Evolutionary conservation across 2,329 filamentous ascomycete species (phyloP).

Genomic region (Penicillium olsonii): DNA sequence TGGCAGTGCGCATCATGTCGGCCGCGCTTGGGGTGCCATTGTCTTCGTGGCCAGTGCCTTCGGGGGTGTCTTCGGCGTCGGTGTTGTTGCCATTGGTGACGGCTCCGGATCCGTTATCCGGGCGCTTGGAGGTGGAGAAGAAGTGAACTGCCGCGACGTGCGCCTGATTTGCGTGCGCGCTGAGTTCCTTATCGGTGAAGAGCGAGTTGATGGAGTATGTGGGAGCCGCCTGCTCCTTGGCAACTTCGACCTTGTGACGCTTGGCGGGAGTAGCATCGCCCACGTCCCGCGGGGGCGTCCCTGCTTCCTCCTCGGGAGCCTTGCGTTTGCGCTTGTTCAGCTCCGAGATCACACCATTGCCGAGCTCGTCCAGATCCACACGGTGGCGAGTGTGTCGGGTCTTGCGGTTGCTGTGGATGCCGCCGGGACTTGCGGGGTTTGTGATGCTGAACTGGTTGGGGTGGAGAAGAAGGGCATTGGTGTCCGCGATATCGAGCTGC

Average conservation of each 20-base stretch:
- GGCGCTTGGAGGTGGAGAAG: conserved; percentile 58
- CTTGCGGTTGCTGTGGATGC: conserved; percentile 62
- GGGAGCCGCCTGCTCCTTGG: conserved; percentile 59
- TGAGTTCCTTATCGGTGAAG: conserved; percentile 68
- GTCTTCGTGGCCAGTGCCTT: conserved; percentile 44
- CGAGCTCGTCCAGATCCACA: conserved; percentile 54
- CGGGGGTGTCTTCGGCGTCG: conserved; percentile 42
- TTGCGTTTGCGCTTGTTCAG: conserved; percentile 62
- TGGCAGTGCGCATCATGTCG: conserved; percentile 64
- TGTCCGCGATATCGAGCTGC: conserved; percentile 66
- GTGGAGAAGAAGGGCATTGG: conserved; percentile 64
- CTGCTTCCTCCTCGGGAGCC: conserved; percentile 58
- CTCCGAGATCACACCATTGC: conserved; percentile 49
- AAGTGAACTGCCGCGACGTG: conserved; percentile 59
- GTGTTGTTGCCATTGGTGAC: conserved; percentile 43
- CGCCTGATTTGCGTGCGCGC: conserved; percentile 62
- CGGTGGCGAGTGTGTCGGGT: conserved; percentile 64
- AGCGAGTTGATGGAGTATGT: conserved; percentile 64
- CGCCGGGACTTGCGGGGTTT: conserved; percentile 64
- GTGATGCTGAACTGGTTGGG: conserved; percentile 68
- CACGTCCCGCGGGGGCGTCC: conserved; percentile 57
- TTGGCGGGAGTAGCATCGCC: conserved; percentile 51
- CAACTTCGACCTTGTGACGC: conserved; percentile 56
- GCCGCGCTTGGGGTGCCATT: conserved; percentile 44
- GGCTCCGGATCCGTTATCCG: conserved; percentile 43